Base-by-base conservation (phyloP, 164 flowering plant genomes). In the Magnolia officinalis region DNA sequence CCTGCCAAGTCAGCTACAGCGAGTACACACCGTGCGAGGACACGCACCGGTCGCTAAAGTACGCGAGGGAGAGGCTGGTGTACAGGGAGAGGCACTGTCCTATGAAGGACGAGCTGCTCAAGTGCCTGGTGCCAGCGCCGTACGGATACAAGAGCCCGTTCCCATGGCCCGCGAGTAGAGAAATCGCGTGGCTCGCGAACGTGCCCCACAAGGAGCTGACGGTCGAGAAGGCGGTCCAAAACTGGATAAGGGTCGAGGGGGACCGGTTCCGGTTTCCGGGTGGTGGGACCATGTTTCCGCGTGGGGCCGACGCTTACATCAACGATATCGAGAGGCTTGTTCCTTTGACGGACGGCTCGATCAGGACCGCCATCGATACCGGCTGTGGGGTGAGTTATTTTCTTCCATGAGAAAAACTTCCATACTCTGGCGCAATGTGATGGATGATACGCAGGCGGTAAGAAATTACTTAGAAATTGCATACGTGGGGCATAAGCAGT, bases 251-350 rank as follows among this genome's bases (percentile, higher is more conserved):
- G 74, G 86, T 83, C 55, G 89, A 89, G 45, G 91, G 90, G 0
- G 91, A 92, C 63, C 86, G 89, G 85, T 89, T 96, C 82, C 81
- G 77, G 31, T 96, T 96, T 63, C 99, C 99, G 1, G 99, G 99
- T 49, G 99, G 99, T 61, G 99, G 99, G 55, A 96, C 99, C 72
- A 94, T 96, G 99, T 96, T 96, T 59, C n/a, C 98, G 0, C 78
- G 77, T 8, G 99, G 99, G 1, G 99, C 97, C 13, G 90, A 88
- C 55, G 93, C 91, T 0, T 96, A 96, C 67, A 91, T 96, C 59
- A 92, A 91, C 74, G 93, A 92, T 13, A 94, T 96, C 49, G 98
- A 89, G 1, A 82, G 84, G 80, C 66, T 94, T 75, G 89, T 96
- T 63, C 83, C 95, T 72, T 86, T 96, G n/a, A 64, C 65, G 8